Base-by-base conservation (phyloP, 352 stramenopile species). In the Halophytophthora polymorphica region DNA sequence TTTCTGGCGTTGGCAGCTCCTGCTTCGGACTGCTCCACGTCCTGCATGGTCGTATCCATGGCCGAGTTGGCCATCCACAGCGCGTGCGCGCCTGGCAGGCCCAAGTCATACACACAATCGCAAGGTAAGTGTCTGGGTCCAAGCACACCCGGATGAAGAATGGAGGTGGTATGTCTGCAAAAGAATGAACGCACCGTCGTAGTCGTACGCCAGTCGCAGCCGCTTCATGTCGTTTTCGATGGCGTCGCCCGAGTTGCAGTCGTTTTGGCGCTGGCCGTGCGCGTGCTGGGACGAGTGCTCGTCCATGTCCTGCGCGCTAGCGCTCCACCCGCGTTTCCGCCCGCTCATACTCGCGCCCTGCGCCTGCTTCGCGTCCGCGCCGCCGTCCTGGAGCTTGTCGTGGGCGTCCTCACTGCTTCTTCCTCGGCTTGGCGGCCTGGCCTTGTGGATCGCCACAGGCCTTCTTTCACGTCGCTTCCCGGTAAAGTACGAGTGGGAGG, bases 191-290 rank as follows among this genome's bases (percentile, higher is more conserved):
- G 33, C 50, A 56, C 75, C 70, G 35, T 82, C 61, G 43, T 83
- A 77, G 43, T 85, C 76, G 48, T 86, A 76, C 14, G 80, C 77
- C 23, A 90, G 71, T 14, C 77, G 77, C 62, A 90, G 66, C 31
- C 73, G 69, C 60, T 90, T 90, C 68, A 90, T 72, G 44, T 88
- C 77, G 25, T 73, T 76, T 51, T 86, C 80, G 41, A 90, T 86
- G 6, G 58, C 58, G 19, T 83, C 71, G 37, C 69, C 71, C 39
- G 21, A 18, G 31, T 34, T 73, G 56, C 17, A 7, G 21, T 33
- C 19, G 7, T 21, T 13, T 29, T 47, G 11, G 31, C 33, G 18
- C n/a, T 38, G 5, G 22, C n/a, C 47, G 39, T 28, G 36, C 43
- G 28, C 18, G 21, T 22, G 25, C 44, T 17, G n/a, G 23, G 15